These are phyloP conservation scores for Tieghemostelium lacteum DNA, from an alignment of 78 protist genomes.

Conservation along the genomic window DNA sequence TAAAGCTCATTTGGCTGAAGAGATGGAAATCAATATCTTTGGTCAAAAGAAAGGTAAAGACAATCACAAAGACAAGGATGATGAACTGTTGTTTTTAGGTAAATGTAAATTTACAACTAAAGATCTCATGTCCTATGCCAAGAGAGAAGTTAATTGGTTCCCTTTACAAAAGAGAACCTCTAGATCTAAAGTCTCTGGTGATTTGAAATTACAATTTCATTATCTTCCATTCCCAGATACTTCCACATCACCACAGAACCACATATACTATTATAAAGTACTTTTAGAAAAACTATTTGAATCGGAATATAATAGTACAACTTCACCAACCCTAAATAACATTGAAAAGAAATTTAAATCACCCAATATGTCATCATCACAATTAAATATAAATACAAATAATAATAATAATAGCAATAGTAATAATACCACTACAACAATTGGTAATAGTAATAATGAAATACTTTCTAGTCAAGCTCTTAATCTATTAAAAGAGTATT, in stretches of 20 bases:
- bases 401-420: background rate
- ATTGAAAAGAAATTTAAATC: background rate
- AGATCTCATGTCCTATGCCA: constrained; percentile 26
- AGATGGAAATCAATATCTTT: constrained; percentile 4
- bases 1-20: background rate
- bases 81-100: constrained; percentile 24
- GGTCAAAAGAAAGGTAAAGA: background rate
- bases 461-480: constrained; percentile 37
- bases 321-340: background rate
- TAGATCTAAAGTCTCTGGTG: constrained; percentile 55
- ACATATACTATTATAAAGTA: constrained; percentile 14
- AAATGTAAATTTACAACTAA: constrained; percentile 37
- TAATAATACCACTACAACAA: background rate
- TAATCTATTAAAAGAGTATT: constrained; percentile 39
- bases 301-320: background rate
- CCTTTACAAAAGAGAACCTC: constrained; percentile 56
- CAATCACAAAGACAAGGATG: background rate
- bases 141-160: constrained; percentile 65
- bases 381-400: background rate
- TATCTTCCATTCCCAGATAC: constrained; percentile 46
- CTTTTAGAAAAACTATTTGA: constrained; percentile 38
- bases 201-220: constrained; percentile 60
- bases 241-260: background rate
- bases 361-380: background rate
- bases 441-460: background rate